A percentile compares a stretch with the other conserved stretches of the same genome.
phyloP scores from a whole-genome alignment of 1,284 basidiomycete species.

The Cutaneotrichosporon sp. region DNA sequence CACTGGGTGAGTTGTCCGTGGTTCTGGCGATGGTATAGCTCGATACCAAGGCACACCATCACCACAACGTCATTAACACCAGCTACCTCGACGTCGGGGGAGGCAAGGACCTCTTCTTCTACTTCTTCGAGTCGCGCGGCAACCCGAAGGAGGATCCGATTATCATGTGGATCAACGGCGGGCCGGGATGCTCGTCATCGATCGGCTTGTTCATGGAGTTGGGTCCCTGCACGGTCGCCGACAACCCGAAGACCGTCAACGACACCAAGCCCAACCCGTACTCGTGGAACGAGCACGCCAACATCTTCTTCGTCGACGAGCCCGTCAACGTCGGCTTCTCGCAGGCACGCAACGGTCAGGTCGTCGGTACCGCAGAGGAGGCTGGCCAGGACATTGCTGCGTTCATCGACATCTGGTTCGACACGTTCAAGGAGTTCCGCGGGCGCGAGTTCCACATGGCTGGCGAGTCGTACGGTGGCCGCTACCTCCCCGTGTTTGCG shows the following conservation, averaged over 20 bases:
- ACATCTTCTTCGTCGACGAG: conserved; percentile 51
- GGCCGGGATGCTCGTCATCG: conserved; percentile 54
- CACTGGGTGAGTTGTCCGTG: conserved; percentile 31
- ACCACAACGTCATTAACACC: not conserved
- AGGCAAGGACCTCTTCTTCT: conserved; percentile 74
- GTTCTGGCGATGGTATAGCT: not conserved
- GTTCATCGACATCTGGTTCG: conserved; percentile 72
- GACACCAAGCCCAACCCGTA: conserved; percentile 54
- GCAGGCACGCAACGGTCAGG: conserved; percentile 65
- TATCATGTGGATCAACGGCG: conserved; percentile 54
- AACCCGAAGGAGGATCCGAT: conserved; percentile 61
- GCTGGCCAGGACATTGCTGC: conserved; percentile 69
- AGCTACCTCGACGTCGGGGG: conserved; percentile 66
- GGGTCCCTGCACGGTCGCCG: conserved; percentile 52
- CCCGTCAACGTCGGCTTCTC: conserved; percentile 65
- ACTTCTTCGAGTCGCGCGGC: conserved; percentile 75
- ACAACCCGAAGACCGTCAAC: conserved; percentile 46
- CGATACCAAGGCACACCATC: not conserved
- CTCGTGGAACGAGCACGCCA: conserved; percentile 55
- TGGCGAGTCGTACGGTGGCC: conserved; percentile 62
- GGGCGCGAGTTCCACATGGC: conserved; percentile 66
- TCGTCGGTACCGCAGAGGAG: conserved; percentile 65
- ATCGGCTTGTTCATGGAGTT: conserved; percentile 58
- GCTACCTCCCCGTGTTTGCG: conserved; percentile 81
- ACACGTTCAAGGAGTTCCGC: conserved; percentile 66